Base-by-base conservation (phyloP, 495 filamentous ascomycete genomes). In the Apodospora peruviana region DNA sequence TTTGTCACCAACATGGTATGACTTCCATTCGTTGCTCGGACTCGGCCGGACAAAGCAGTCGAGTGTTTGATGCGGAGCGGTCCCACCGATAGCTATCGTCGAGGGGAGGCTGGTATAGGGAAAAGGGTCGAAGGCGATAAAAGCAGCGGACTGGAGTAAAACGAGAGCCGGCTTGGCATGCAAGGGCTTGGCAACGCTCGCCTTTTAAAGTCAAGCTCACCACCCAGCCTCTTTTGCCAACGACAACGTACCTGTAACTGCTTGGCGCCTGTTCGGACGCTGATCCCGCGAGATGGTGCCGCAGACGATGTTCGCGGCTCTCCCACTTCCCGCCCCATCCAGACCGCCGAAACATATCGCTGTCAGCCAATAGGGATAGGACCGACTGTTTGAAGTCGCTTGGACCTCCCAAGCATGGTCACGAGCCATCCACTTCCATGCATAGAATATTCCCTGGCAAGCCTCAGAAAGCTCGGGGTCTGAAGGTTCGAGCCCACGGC, bases 201-300 rank as follows among this genome's bases (percentile, higher is more conserved):
- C 16, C 27, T 32, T 32, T 32, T 32, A 7, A 7, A 32, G 21
- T 20, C 12, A 21, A 11, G 17, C 20, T 23, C 20, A 1, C n/a
- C n/a, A n/a, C n/a, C n/a, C n/a, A n/a, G n/a, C 21, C 10, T 24
- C 20, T 7, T 22, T 7, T 3, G 19, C 19, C 17, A 18, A 21
- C 8, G 35, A 34, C 24, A 8, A 40, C 34, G 25, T 34, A 25
- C 29, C 49, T 56, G 50, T 53, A 56, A 61, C 59, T 18, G 38
- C 47, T 47, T 40, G 41, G 40, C 27, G 27, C 24, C 35, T 20
- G 48, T 19, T 14, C 20, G 23, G 19, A 43, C 29, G 58, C 16
- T 38, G 50, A 58, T 56, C 52, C 37, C 45, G 35, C 25, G 32
- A 40, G 35, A 50, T 50, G 48, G 45, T 57, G 54, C 52, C 39